Percentiles rank a stretch among this genome's conserved stretches.
phyloP scores from a whole-genome alignment of 768 basidiomycete species.

The Leccinum ochraceum region DNA sequence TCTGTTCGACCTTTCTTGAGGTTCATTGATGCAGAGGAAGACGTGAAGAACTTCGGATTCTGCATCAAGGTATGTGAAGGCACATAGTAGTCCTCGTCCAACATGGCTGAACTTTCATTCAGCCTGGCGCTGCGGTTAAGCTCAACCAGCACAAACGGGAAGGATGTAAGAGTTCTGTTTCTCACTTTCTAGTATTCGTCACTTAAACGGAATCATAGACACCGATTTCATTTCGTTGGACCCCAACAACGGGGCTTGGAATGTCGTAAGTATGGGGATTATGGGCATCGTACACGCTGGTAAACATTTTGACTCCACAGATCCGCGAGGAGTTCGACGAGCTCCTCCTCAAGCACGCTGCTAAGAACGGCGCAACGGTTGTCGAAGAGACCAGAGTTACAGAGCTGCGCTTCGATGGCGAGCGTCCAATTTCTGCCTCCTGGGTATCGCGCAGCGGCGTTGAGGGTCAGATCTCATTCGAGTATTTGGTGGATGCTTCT shows the following conservation, averaged over 20 bases:
- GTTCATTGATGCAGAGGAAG: constrained; percentile 11
- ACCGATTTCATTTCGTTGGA: constrained; percentile 12
- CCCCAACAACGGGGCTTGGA: constrained; percentile 9
- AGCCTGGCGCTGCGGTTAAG: constrained; percentile 11
- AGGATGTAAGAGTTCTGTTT: constrained; percentile 6
- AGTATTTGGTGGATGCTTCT: constrained; percentile 13
- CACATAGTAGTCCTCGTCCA: background rate
- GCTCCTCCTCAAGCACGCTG: constrained; percentile 7
- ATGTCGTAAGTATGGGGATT: constrained; percentile 2
- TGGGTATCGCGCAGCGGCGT: constrained; percentile 5
- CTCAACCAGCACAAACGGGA: constrained; percentile 14
- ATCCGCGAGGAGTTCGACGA: constrained; percentile 10
- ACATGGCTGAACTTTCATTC: background rate
- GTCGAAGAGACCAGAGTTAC: constrained; percentile 7
- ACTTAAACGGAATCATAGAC: background rate
- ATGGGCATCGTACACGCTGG: background rate
- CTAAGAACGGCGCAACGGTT: background rate
- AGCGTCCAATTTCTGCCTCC: constrained; percentile 2
- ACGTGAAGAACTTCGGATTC: constrained; percentile 9
- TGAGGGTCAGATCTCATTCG: constrained; percentile 9
- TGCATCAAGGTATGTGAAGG: constrained; percentile 8
- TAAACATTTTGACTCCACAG: background rate
- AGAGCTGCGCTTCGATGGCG: constrained; percentile 4
- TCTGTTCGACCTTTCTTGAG: constrained; percentile 9
- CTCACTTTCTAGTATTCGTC: background rate